These are phyloP conservation scores for Hymenoscyphus fraxineus DNA, from an alignment of 2,329 filamentous ascomycete genomes.

Conservation along the genomic window DNA sequence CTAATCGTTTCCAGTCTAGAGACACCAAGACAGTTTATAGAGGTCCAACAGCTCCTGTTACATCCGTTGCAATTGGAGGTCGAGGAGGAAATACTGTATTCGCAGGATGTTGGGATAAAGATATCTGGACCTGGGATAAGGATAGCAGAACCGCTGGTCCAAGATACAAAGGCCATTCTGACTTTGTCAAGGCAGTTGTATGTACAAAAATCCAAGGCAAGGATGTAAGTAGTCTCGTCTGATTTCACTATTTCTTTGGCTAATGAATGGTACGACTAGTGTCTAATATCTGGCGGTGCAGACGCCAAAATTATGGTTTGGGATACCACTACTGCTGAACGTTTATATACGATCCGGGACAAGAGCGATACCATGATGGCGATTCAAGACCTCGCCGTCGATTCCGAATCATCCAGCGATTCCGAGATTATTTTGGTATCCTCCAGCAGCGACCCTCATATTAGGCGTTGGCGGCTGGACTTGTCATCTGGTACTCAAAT, in stretches of 20 bases:
- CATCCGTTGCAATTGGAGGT: constrained; percentile 66
- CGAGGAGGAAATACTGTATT: constrained; percentile 60
- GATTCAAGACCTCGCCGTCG: constrained; percentile 73
- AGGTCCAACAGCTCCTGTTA: constrained; percentile 76
- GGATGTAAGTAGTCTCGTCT: constrained; percentile 40
- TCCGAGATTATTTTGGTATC: constrained; percentile 63
- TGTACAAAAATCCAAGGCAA: constrained; percentile 57
- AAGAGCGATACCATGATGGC: constrained; percentile 68
- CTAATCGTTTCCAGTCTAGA: constrained; percentile 36
- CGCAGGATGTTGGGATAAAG: constrained; percentile 92
- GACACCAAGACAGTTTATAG: constrained; percentile 53
- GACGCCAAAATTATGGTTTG: constrained; percentile 82
- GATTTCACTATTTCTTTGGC: constrained; percentile 9
- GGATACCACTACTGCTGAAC: constrained; percentile 64
- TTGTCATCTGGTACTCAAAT: constrained; percentile 52
- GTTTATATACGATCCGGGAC: constrained; percentile 75
- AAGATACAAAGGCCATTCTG: constrained; percentile 71
- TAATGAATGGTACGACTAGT: constrained; percentile 21
- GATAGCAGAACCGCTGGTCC: constrained; percentile 50
- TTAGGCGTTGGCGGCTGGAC: constrained; percentile 71
- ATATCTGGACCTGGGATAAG: constrained; percentile 79
- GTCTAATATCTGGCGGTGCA: constrained; percentile 69
- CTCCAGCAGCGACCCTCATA: constrained; percentile 74
- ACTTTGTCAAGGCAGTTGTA: constrained; percentile 85
- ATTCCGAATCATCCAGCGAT: constrained; percentile 55